Evolutionary conservation across 306 rosid genomes (phyloP).

Genomic region (Pueraria montana): DNA sequence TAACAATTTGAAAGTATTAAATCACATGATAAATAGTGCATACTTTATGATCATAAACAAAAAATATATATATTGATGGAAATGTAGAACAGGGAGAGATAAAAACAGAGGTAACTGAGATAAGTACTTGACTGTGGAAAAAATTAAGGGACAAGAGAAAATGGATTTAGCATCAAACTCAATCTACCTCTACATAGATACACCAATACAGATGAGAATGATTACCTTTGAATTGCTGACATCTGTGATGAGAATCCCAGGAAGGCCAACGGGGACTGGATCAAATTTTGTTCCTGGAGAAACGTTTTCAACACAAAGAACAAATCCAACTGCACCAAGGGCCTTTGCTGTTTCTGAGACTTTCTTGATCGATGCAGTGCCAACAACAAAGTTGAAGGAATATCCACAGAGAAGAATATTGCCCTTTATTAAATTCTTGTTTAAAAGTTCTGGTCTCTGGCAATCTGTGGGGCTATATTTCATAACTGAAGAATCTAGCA

Average conservation of each 20-base stretch:
- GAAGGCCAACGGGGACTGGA: constrained; percentile 93
- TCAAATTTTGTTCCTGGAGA: constrained; percentile 95
- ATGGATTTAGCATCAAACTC: constrained; percentile 16
- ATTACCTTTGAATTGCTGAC: constrained; percentile 85
- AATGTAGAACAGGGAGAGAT: constrained; percentile 30
- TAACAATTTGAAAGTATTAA: constrained; percentile 40
- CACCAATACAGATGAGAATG: constrained; percentile 29
- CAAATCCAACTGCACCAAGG: constrained; percentile 98
- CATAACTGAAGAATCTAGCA: constrained; percentile 89
- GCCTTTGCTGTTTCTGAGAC: constrained; percentile 91
- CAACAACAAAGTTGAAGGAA: constrained; percentile 92
- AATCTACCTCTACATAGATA: constrained; percentile 20
- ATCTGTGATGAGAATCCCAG: constrained; percentile 91
- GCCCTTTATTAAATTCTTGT: constrained; percentile 90
- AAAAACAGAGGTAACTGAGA: constrained; percentile 23
- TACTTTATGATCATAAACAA: constrained; percentile 30
- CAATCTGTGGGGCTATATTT: constrained; percentile 94
- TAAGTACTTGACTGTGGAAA: constrained; percentile 32
- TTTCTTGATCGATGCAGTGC: constrained; percentile 89
- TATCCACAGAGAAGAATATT: constrained; percentile 98
- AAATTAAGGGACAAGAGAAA: constrained; percentile 10
- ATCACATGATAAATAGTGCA: constrained; percentile 39
- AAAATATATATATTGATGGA: not conserved
- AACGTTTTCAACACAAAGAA: constrained; percentile 91
- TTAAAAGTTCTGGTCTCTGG: constrained; percentile 91